phyloP scores from a whole-genome alignment of 306 rosid species.

The Quercus parvula region DNA sequence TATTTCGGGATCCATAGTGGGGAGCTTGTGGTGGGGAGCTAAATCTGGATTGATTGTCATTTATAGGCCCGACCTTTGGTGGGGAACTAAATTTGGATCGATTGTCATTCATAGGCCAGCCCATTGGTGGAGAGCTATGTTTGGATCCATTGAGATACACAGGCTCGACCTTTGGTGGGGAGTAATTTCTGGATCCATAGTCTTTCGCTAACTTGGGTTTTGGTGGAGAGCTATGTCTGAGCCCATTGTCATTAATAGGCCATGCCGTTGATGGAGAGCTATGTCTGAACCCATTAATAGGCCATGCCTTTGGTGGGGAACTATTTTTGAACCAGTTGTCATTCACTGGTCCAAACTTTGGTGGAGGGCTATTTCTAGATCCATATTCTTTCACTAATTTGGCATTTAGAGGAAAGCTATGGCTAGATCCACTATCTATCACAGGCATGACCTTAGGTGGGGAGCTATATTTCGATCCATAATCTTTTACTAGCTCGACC shows the following conservation, averaged over 20 bases:
- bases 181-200: neutral
- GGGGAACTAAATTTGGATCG: neutral
- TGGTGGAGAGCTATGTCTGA: no score
- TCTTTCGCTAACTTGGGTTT: neutral
- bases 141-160: neutral
- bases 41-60: neutral
- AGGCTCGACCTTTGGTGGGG: constrained; percentile 7
- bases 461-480: constrained; percentile 7
- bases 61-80: constrained; percentile 12
- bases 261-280: no score
- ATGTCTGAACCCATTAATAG: no score
- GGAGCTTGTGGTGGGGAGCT: neutral
- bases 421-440: no score
- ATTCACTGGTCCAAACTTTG: no score
- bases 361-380: no score
- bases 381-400: no score
- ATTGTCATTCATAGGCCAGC: neutral
- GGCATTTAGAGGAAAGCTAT: no score
- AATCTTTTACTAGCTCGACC: neutral
- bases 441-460: neutral
- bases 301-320: no score
- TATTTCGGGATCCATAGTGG: neutral
- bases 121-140: neutral
- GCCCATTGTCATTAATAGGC: no score
- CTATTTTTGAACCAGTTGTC: no score